A percentile compares a stretch with the other conserved stretches of the same genome.
These are phyloP conservation scores for Jacaranda copaia DNA, from an alignment of 257 asterid species.

Conservation along the genomic window DNA sequence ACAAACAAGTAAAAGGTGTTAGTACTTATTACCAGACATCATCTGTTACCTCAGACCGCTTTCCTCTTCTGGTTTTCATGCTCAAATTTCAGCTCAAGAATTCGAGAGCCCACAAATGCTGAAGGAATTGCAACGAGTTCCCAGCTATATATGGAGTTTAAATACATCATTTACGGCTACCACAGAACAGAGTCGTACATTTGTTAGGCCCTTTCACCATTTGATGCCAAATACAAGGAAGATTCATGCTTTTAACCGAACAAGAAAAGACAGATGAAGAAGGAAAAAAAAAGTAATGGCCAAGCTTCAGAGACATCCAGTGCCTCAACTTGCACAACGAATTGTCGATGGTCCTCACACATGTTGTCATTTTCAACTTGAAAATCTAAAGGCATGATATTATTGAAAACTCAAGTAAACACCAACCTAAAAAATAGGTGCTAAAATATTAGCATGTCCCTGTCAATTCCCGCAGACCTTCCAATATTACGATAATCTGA, in stretches of 20 bases:
- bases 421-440: slow-evolving; percentile 26
- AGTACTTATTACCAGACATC: background rate
- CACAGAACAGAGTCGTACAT: slow-evolving; percentile 30
- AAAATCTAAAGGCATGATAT: slow-evolving; percentile 41
- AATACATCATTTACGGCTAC: slow-evolving; percentile 6
- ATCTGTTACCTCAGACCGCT: slow-evolving; percentile 64
- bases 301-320: slow-evolving; percentile 58
- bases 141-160: slow-evolving; percentile 29
- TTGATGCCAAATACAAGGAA: slow-evolving; percentile 52
- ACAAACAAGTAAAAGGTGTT: slow-evolving; percentile 18
- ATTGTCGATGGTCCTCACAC: slow-evolving; percentile 54
- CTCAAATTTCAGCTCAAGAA: slow-evolving; percentile 33
- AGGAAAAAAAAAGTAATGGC: slow-evolving; percentile 55
- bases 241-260: slow-evolving; percentile 59
- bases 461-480: slow-evolving; percentile 40
- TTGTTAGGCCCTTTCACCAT: slow-evolving; percentile 35
- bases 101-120: slow-evolving; percentile 27
- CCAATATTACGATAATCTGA: slow-evolving; percentile 8
- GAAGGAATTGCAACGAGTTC: slow-evolving; percentile 7
- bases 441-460: slow-evolving; percentile 34
- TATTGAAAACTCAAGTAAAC: slow-evolving; percentile 46
- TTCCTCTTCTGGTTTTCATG: slow-evolving; percentile 64
- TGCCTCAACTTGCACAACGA: slow-evolving; percentile 63
- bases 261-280: slow-evolving; percentile 53
- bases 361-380: slow-evolving; percentile 49